These are phyloP conservation scores for Scheffersomyces stipitis DNA, from an alignment of 805 yeast genomes.

Conservation along the genomic window DNA sequence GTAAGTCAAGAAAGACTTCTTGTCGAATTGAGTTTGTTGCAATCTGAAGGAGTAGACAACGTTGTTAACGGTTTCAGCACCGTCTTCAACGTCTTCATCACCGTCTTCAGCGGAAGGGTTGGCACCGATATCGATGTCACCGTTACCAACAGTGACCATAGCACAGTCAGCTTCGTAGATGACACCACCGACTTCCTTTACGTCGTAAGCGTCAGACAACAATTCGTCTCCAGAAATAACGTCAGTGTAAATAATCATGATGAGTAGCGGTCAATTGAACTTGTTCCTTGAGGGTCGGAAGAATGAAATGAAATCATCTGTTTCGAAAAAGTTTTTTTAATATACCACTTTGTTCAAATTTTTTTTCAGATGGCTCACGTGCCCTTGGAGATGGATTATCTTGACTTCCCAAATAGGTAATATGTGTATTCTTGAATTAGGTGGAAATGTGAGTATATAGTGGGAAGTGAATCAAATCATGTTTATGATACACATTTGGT, in stretches of 20 bases:
- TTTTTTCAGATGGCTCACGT: too few relatives aligned
- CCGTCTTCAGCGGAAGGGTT: constrained; percentile 99
- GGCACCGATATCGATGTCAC: constrained; percentile 97
- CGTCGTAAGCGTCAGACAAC: constrained; percentile 95
- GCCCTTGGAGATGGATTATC: too few relatives aligned
- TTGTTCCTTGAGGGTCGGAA: too few relatives aligned
- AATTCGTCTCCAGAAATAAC: constrained; percentile 92
- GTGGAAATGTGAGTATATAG: too few relatives aligned
- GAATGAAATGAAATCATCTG: too few relatives aligned
- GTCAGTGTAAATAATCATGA: constrained; percentile 56
- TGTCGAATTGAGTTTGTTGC: constrained; percentile 94
- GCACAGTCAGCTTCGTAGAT: constrained; percentile 96
- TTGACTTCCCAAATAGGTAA: too few relatives aligned
- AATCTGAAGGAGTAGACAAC: constrained; percentile 98
- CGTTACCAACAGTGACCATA: constrained; percentile 87
- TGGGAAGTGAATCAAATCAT: too few relatives aligned
- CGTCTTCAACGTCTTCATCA: constrained; percentile 79
- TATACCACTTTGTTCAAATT: too few relatives aligned
- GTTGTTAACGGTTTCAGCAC: constrained; percentile 92
- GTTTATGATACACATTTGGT: too few relatives aligned
- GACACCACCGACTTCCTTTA: constrained; percentile 81
- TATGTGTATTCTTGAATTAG: too few relatives aligned
- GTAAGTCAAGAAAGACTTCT: constrained; percentile 95
- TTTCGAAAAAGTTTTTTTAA: too few relatives aligned
- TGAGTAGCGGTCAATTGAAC: constrained; percentile 9